These are phyloP conservation scores for Geotrichum australiense DNA, from an alignment of 1,139 yeast genomes.

Conservation along the genomic window DNA sequence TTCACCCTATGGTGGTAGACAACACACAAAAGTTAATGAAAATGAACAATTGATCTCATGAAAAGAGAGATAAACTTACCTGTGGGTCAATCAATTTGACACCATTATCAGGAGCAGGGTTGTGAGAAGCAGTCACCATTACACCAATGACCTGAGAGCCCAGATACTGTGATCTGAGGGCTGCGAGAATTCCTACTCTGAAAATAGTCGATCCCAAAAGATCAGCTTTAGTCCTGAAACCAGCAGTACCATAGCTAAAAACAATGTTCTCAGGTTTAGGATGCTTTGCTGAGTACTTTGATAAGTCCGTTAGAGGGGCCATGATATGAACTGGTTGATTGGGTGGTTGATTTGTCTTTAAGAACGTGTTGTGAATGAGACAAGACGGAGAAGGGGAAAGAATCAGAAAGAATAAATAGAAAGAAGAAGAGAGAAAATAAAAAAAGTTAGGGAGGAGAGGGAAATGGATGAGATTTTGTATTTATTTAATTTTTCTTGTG, in stretches of 20 bases:
- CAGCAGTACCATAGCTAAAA: slow-evolving; percentile 90
- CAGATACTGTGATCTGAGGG: slow-evolving; percentile 66
- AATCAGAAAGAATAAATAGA: neutral
- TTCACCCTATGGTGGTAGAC: slow-evolving; percentile 48
- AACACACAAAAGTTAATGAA: slow-evolving; percentile 1
- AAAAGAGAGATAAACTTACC: slow-evolving; percentile 16
- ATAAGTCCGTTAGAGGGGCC: slow-evolving; percentile 10
- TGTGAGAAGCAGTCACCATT: slow-evolving; percentile 97
- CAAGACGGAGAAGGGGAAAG: neutral
- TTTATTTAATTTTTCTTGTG: no score
- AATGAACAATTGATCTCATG: neutral
- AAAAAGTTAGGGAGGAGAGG: slow-evolving; percentile 1
- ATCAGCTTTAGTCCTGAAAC: slow-evolving; percentile 75
- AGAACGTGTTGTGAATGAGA: neutral
- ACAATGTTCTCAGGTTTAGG: slow-evolving; percentile 43
- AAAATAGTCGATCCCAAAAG: slow-evolving; percentile 75
- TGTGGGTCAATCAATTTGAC: slow-evolving; percentile 87
- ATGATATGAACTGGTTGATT: slow-evolving; percentile 1
- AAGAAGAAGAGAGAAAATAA: slow-evolving; percentile 3
- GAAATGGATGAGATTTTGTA: slow-evolving; percentile 1
- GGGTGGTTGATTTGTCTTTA: neutral
- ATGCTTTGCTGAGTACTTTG: slow-evolving; percentile 27
- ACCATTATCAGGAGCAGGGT: slow-evolving; percentile 95
- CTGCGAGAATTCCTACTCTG: slow-evolving; percentile 77
- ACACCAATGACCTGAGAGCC: slow-evolving; percentile 62